phyloP scores from a whole-genome alignment of 768 basidiomycete genomes.

The Lentinula sp. region DNA sequence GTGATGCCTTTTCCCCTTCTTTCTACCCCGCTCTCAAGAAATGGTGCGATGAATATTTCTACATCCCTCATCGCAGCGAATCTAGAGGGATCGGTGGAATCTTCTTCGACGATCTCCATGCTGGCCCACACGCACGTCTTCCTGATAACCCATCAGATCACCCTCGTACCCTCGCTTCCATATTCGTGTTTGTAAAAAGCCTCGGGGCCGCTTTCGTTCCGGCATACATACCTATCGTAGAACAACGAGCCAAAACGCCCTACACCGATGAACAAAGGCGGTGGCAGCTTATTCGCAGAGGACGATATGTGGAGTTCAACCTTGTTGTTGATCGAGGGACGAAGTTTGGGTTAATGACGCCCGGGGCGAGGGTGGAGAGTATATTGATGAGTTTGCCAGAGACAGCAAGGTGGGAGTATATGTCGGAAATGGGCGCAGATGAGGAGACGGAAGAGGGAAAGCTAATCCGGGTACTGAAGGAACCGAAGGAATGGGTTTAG shows the following conservation, averaged over 20 bases:
- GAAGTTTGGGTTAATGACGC: constrained; percentile 80
- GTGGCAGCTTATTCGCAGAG: constrained; percentile 91
- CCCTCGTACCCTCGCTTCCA: constrained; percentile 55
- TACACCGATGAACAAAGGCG: constrained; percentile 65
- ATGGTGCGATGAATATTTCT: constrained; percentile 99
- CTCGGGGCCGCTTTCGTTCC: constrained; percentile 82
- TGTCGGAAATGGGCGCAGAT: constrained; percentile 63
- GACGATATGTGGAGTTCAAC: constrained; percentile 95
- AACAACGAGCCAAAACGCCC: constrained; percentile 46
- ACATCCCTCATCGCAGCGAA: constrained; percentile 82
- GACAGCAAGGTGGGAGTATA: constrained; percentile 87
- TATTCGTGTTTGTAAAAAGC: constrained; percentile 70
- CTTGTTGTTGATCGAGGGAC: constrained; percentile 83
- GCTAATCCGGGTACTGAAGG: constrained; percentile 54
- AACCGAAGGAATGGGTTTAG: constrained; percentile 59
- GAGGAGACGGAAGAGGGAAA: constrained; percentile 62
- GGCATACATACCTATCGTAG: constrained; percentile 85
- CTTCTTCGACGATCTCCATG: constrained; percentile 92
- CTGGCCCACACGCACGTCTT: constrained; percentile 60
- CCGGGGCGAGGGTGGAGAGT: constrained; percentile 83
- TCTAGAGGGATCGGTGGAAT: constrained; percentile 88
- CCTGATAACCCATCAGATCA: constrained; percentile 28
- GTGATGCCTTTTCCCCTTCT: constrained; percentile 60
- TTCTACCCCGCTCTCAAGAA: constrained; percentile 81
- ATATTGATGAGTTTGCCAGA: constrained; percentile 88